phyloP scores from a whole-genome alignment of 2,329 filamentous ascomycete genomes.

The Colletotrichum endophyticum region DNA sequence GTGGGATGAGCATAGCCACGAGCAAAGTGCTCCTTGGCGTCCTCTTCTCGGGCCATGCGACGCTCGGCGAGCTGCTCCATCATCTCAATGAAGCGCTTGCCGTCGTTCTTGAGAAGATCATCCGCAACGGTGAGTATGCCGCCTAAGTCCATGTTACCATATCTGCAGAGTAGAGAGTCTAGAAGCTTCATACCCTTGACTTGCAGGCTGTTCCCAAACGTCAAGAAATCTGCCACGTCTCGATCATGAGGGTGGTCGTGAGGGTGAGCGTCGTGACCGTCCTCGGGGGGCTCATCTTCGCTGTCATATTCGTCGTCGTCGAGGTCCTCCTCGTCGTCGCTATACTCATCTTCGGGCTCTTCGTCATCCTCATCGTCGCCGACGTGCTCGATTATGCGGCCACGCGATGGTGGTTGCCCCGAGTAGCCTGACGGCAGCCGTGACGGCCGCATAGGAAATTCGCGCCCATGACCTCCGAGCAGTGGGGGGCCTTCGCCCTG shows the following conservation, averaged over 20 bases:
- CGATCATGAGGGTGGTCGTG: constrained; percentile 58
- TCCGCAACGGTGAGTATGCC: constrained; percentile 98
- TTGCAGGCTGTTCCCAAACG: constrained; percentile 95
- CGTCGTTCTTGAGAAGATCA: constrained; percentile 97
- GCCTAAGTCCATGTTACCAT: constrained; percentile 67
- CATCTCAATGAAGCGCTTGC: constrained; percentile 99
- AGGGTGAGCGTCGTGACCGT: constrained; percentile 50
- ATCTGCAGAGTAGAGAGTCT: constrained; percentile 46
- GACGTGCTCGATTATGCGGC: constrained; percentile 73
- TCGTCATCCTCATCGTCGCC: constrained; percentile 60
- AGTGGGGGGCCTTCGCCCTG: constrained; percentile 74
- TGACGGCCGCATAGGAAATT: constrained; percentile 65
- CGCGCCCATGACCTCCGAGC: constrained; percentile 69
- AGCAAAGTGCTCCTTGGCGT: constrained; percentile 73
- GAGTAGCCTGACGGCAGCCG: constrained; percentile 63
- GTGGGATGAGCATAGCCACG: constrained; percentile 60
- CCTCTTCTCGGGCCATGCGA: constrained; percentile 95
- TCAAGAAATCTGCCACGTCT: constrained; percentile 86
- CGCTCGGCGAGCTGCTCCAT: constrained; percentile 99
- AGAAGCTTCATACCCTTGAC: constrained; percentile 75
- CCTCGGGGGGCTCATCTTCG: constrained; percentile 71
- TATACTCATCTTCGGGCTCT: constrained; percentile 61
- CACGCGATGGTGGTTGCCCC: constrained; percentile 73
- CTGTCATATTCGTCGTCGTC: constrained; percentile 59
- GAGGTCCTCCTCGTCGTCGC: constrained; percentile 56